Evolutionary conservation across 1,284 basidiomycete genomes (phyloP).

Genomic region (Omphalotus olearius): DNA sequence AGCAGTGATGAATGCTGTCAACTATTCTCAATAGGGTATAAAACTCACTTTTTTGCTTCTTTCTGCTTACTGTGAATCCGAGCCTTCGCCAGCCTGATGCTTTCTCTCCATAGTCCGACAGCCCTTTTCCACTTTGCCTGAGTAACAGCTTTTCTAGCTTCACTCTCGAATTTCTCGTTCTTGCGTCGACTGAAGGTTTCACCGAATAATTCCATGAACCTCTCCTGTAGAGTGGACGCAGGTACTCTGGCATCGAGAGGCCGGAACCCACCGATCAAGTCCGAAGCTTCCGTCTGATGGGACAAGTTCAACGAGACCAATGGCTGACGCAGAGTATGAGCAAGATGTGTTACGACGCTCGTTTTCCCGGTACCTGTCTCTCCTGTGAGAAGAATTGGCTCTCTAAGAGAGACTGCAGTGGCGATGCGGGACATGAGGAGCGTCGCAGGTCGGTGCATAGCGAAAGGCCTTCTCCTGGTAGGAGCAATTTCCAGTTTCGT

Average conservation of each 20-base stretch:
- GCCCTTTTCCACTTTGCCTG: conserved; percentile 86
- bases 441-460: conserved; percentile 85
- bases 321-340: conserved; percentile 72
- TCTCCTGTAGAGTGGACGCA: conserved; percentile 70
- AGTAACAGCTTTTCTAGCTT: conserved; percentile 79
- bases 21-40: neutral
- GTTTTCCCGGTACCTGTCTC: conserved; percentile 99
- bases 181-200: conserved; percentile 88
- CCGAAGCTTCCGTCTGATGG: conserved; percentile 95
- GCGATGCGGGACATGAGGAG: conserved; percentile 81
- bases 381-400: conserved; percentile 91
- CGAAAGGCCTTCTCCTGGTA: conserved; percentile 63
- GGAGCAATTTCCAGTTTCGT: conserved; percentile 32
- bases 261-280: conserved; percentile 94
- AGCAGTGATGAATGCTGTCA: neutral
- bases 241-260: conserved; percentile 86
- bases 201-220: conserved; percentile 83
- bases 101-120: conserved; percentile 84
- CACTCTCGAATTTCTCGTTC: conserved; percentile 86
- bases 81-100: conserved; percentile 64
- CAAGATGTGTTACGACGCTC: conserved; percentile 86
- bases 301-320: conserved; percentile 92
- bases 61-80: conserved; percentile 47
- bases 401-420: conserved; percentile 67
- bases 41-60: conserved; percentile 39